Evolutionary conservation across 2,329 filamentous ascomycete species (phyloP).

Genomic region (Raffaelea ambrosiae): DNA sequence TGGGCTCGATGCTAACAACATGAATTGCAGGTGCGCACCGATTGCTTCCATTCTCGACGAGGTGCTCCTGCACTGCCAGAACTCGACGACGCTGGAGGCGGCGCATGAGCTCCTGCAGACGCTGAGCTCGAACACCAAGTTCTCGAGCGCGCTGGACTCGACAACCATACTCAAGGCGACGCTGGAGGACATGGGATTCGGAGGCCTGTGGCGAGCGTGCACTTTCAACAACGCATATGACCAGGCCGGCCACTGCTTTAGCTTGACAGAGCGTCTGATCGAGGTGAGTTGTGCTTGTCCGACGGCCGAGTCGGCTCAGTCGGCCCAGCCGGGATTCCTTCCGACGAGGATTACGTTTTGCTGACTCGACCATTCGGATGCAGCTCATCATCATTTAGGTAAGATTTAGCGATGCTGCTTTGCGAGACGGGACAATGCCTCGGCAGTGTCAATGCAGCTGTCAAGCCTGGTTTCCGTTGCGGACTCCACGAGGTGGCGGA

Average conservation of each 20-base stretch:
- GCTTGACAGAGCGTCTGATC: slow-evolving; percentile 51
- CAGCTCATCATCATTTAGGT: slow-evolving; percentile 11
- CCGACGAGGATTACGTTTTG: too few relatives aligned
- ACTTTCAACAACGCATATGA: slow-evolving; percentile 41
- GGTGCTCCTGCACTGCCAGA: slow-evolving; percentile 55
- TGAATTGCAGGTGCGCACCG: slow-evolving; percentile 37
- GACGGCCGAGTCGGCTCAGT: too few relatives aligned
- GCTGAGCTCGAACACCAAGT: slow-evolving; percentile 45
- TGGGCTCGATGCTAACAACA: too few relatives aligned
- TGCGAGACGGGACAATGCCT: too few relatives aligned
- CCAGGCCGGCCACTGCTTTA: slow-evolving; percentile 42
- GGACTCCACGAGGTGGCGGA: too few relatives aligned
- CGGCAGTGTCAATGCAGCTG: too few relatives aligned
- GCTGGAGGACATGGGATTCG: slow-evolving; percentile 53
- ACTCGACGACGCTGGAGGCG: slow-evolving; percentile 47
- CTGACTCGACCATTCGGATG: too few relatives aligned
- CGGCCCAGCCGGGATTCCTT: too few relatives aligned
- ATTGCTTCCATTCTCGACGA: slow-evolving; percentile 53
- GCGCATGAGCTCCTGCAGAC: slow-evolving; percentile 53
- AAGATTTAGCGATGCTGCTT: not conserved
- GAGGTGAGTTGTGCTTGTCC: slow-evolving; percentile 32
- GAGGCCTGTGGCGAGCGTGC: slow-evolving; percentile 52
- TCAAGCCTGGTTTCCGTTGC: too few relatives aligned
- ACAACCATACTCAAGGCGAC: slow-evolving; percentile 40
- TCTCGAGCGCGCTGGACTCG: slow-evolving; percentile 38